A percentile compares a stretch with the other conserved stretches of the same genome.
phyloP scores from a whole-genome alignment of 1,284 basidiomycete species.

The Tausonia pullulans region DNA sequence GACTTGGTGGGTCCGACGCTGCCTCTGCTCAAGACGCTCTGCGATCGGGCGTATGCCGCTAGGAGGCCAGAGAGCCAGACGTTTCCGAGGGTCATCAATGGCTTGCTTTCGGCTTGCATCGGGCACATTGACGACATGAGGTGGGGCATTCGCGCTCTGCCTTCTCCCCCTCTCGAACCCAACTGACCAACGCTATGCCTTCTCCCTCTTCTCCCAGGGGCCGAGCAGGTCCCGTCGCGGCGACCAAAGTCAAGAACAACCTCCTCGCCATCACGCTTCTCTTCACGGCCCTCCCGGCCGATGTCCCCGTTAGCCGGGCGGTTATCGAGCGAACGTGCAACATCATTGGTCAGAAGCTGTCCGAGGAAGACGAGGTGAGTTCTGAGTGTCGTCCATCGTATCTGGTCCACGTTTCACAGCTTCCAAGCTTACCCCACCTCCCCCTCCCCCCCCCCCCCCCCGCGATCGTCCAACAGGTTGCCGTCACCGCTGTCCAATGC shows the following conservation, averaged over 20 bases:
- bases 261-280: conserved; percentile 75
- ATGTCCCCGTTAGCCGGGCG: conserved; percentile 56
- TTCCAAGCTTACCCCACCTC: neutral
- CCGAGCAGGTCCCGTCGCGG: conserved; percentile 61
- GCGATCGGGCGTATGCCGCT: conserved; percentile 42
- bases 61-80: conserved; percentile 21
- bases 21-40: conserved; percentile 60
- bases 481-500: conserved; percentile 79
- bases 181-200: neutral
- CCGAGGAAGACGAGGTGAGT: conserved; percentile 55
- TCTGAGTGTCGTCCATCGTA: neutral
- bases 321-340: conserved; percentile 77
- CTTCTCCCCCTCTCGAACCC: neutral
- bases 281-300: conserved; percentile 63
- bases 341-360: conserved; percentile 64
- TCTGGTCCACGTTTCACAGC: neutral
- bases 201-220: conserved; percentile 41
- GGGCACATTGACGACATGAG: conserved; percentile 84
- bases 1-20: conserved; percentile 70
- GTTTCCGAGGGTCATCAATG: conserved; percentile 55
- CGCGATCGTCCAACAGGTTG: conserved; percentile 40
- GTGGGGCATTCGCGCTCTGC: conserved; percentile 38
- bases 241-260: conserved; percentile 82
- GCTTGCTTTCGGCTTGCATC: conserved; percentile 71
- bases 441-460: neutral